phyloP scores from a whole-genome alignment of 108 stramenopile genomes.

The Hondaea fermentalgiana region DNA sequence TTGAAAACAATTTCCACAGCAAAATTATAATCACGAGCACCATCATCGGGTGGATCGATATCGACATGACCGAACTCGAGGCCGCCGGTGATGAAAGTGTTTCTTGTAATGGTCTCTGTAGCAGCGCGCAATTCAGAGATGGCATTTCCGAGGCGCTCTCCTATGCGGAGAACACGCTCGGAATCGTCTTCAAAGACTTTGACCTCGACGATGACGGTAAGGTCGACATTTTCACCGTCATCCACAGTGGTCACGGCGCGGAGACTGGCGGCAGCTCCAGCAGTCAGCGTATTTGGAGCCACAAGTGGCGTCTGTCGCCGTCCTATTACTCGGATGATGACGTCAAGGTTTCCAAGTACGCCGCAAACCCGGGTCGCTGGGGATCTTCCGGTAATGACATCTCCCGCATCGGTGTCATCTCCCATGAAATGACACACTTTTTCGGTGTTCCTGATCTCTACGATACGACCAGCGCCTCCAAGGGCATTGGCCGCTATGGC shows the following conservation, averaged over 20 bases:
- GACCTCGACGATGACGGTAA: conserved; percentile 17
- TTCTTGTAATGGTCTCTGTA: not conserved
- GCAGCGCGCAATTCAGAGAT: not conserved
- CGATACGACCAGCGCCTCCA: conserved; percentile 23
- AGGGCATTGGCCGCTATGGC: conserved; percentile 39
- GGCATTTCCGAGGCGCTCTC: not conserved
- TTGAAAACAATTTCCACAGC: not conserved
- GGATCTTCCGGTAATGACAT: conserved; percentile 34
- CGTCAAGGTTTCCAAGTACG: conserved; percentile 34
- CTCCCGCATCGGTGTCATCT: conserved; percentile 45
- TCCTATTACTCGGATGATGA: conserved; percentile 3
- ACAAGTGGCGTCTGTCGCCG: conserved; percentile 40
- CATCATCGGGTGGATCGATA: not conserved
- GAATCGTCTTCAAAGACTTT: conserved; percentile 24
- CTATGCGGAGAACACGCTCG: not conserved
- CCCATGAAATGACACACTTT: conserved; percentile 44
- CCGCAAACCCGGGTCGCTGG: conserved; percentile 37
- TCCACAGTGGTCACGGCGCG: conserved; percentile 65
- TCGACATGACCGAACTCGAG: not conserved
- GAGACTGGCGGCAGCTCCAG: conserved; percentile 55
- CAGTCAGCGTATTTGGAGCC: conserved; percentile 40
- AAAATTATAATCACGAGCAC: not conserved
- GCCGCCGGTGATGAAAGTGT: not conserved
- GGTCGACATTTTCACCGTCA: conserved; percentile 53
- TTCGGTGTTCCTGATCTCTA: conserved; percentile 50